Conservation (phyloP, 768 basidiomycete species). For the Suillus alpinus region DNA sequence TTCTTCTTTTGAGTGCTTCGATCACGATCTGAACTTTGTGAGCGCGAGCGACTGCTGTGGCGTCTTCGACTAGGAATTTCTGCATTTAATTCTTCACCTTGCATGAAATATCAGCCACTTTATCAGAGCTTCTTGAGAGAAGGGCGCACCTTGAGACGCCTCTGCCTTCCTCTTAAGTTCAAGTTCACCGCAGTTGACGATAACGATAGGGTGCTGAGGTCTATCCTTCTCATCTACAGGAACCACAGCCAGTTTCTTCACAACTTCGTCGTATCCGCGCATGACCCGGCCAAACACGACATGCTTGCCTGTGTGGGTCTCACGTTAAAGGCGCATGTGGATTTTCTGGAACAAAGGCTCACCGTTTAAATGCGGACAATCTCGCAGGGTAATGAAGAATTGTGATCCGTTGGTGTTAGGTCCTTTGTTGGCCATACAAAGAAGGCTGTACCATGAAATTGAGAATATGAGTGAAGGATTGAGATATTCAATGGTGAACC, state of each 20-base stretch:
- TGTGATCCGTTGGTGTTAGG: constrained; percentile 85
- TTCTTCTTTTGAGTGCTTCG: constrained; percentile 18
- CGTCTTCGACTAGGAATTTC: constrained; percentile 18
- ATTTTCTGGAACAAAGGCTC: constrained; percentile 19
- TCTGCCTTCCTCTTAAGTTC: constrained; percentile 49
- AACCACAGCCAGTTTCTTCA: constrained; percentile 57
- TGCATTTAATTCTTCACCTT: constrained; percentile 7
- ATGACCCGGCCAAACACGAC: constrained; percentile 56
- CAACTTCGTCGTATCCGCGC: constrained; percentile 58
- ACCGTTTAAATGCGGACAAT: constrained; percentile 74
- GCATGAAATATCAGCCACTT: not conserved
- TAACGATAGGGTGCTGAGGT: constrained; percentile 62
- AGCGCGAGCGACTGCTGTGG: constrained; percentile 20
- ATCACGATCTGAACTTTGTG: constrained; percentile 27
- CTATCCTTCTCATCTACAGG: constrained; percentile 74
- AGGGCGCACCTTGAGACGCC: constrained; percentile 14
- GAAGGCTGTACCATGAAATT: constrained; percentile 40
- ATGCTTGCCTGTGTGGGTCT: constrained; percentile 47
- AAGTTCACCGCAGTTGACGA: constrained; percentile 82
- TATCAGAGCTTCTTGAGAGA: not conserved
- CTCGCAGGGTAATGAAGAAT: constrained; percentile 81
- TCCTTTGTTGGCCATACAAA: constrained; percentile 90
- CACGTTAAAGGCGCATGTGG: constrained; percentile 2
- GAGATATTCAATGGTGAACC: constrained; percentile 16
- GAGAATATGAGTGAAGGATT: not conserved